These are phyloP conservation scores for Schoenoplectus triqueter DNA, from an alignment of 202 grass and related monocot genomes.

Conservation along the genomic window DNA sequence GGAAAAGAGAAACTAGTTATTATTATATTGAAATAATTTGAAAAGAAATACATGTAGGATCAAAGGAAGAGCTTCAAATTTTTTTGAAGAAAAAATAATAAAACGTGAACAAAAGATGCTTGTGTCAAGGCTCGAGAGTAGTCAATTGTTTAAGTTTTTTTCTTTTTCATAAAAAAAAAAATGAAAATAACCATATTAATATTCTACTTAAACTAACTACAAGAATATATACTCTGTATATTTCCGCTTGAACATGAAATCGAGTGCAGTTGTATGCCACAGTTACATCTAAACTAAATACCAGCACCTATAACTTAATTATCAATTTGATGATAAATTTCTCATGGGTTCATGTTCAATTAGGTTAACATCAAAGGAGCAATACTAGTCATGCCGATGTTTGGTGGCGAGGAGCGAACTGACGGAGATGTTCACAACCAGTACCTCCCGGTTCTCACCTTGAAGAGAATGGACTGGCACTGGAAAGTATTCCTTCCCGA, in stretches of 20 bases:
- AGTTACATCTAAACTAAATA: not conserved
- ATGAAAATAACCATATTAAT: not conserved
- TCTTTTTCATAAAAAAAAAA: not conserved
- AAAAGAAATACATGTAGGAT: too few relatives aligned
- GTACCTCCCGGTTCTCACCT: conserved; percentile 47
- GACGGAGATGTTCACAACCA: conserved; percentile 44
- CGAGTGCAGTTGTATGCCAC: not conserved
- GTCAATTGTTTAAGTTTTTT: too few relatives aligned
- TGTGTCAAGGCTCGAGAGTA: too few relatives aligned
- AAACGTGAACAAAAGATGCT: too few relatives aligned
- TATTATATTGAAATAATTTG: too few relatives aligned
- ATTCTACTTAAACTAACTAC: not conserved
- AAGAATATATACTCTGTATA: too few relatives aligned
- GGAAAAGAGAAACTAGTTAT: too few relatives aligned
- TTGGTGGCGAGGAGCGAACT: conserved; percentile 61
- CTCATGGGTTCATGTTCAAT: not conserved
- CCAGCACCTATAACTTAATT: not conserved
- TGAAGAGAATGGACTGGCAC: conserved; percentile 51
- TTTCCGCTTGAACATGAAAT: not conserved
- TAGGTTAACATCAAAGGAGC: conserved; percentile 40
- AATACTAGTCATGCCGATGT: conserved; percentile 63
- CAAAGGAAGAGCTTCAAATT: too few relatives aligned
- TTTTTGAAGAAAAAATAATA: too few relatives aligned
- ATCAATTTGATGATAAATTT: not conserved
- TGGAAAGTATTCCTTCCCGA: conserved; percentile 70